These are phyloP conservation scores for Coprinopsis marcescibilis DNA, from an alignment of 768 basidiomycete species.

Conservation along the genomic window DNA sequence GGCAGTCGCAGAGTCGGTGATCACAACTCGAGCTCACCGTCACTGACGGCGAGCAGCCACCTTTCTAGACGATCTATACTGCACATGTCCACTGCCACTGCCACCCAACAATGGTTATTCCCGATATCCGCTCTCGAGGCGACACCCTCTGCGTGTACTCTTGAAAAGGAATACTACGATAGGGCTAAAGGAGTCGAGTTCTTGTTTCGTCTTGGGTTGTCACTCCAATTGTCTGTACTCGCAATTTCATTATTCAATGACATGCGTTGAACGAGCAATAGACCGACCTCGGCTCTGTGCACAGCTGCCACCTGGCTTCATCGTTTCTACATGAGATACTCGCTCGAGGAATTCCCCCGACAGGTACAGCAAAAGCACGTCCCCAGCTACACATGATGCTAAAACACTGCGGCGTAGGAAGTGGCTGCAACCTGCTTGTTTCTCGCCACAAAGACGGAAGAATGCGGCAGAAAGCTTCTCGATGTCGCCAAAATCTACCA, in stretches of 20 bases:
- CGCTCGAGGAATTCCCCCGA: constrained; percentile 76
- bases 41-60: not conserved
- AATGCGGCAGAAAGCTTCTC: constrained; percentile 80
- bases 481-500: constrained; percentile 75
- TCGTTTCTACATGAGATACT: constrained; percentile 84
- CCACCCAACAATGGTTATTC: constrained; percentile 81
- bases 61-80: not conserved
- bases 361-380: constrained; percentile 46
- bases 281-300: constrained; percentile 76
- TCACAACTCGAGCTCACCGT: constrained; percentile 2
- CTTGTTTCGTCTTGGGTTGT: constrained; percentile 75
- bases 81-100: constrained; percentile 10
- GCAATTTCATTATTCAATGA: constrained; percentile 10
- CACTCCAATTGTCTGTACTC: constrained; percentile 62
- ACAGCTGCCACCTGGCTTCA: constrained; percentile 91
- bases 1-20: no score
- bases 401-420: constrained; percentile 42
- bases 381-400: constrained; percentile 9
- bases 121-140: constrained; percentile 48
- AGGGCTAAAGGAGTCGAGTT: constrained; percentile 81
- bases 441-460: constrained; percentile 88
- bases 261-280: constrained; percentile 23
- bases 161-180: constrained; percentile 71
- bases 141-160: constrained; percentile 55
- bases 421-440: constrained; percentile 85